Conservation (phyloP, 192 early-diverging fungal species). For the Irineochytrium annulatum region DNA sequence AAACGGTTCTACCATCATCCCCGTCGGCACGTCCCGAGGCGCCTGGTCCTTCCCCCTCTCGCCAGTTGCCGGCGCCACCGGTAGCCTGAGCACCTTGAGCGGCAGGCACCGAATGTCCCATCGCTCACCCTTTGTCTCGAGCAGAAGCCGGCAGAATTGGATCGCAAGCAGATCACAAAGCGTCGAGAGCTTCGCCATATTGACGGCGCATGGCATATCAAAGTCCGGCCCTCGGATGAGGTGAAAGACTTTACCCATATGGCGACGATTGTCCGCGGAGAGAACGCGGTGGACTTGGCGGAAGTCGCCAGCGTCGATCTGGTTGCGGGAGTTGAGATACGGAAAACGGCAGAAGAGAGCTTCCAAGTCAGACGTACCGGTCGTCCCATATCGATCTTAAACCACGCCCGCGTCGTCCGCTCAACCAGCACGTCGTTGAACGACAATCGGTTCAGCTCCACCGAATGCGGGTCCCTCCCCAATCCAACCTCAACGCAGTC, state of each 20-base stretch:
- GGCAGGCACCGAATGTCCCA: not conserved
- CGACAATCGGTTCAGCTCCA: not conserved
- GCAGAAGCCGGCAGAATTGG: not conserved
- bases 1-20: not conserved
- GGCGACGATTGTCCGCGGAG: not conserved
- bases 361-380: not conserved
- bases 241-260: slow-evolving; percentile 1
- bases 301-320: slow-evolving; percentile 1
- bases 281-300: not conserved
- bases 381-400: not conserved
- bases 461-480: not conserved
- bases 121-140: not conserved
- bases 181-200: slow-evolving; percentile 1
- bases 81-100: not conserved
- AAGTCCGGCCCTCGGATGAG: not conserved
- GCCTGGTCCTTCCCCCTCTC: too few relatives aligned
- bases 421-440: not conserved
- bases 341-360: not conserved
- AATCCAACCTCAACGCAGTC: not conserved
- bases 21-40: too few relatives aligned
- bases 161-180: not conserved
- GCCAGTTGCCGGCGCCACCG: not conserved
- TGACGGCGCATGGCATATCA: not conserved
- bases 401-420: not conserved
- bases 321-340: not conserved